Conservation (phyloP, 331 rosid species). For the Cydonia oblonga region DNA sequence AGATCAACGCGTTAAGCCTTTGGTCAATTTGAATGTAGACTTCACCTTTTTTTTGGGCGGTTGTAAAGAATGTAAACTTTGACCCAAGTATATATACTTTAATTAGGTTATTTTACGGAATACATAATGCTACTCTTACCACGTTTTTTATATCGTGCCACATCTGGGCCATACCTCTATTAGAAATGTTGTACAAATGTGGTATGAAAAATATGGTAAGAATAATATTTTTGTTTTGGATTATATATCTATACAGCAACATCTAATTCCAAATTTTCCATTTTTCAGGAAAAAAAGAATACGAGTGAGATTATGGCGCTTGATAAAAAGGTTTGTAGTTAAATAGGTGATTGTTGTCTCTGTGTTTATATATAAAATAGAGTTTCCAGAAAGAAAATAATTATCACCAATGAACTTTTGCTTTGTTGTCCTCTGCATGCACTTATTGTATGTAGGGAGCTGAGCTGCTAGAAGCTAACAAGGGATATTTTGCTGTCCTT, state of each 20-base stretch:
- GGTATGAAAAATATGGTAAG: too few relatives aligned
- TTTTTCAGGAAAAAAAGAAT: conserved; percentile 24
- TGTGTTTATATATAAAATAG: not conserved
- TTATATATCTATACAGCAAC: not conserved
- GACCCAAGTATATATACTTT: not conserved
- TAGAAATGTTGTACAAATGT: too few relatives aligned
- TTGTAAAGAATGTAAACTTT: not conserved
- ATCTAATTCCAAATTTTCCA: not conserved
- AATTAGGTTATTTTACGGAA: not conserved
- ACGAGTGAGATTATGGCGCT: conserved; percentile 21
- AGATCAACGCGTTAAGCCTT: too few relatives aligned
- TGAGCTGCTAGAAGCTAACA: conserved; percentile 35
- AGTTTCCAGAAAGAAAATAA: not conserved
- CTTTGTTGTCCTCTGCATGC: not conserved
- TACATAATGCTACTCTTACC: too few relatives aligned
- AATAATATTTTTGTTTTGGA: not conserved
- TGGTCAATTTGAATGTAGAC: too few relatives aligned
- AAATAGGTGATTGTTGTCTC: not conserved
- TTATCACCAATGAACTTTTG: not conserved
- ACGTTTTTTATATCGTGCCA: too few relatives aligned
- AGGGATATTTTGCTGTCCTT: too few relatives aligned
- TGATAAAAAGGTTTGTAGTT: conserved; percentile 24
- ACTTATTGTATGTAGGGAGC: conserved; percentile 20
- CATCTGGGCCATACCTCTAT: too few relatives aligned
- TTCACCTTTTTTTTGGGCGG: too few relatives aligned